These are phyloP conservation scores for Pythium scleroteichum DNA, from an alignment of 352 stramenopile genomes.

Conservation along the genomic window DNA sequence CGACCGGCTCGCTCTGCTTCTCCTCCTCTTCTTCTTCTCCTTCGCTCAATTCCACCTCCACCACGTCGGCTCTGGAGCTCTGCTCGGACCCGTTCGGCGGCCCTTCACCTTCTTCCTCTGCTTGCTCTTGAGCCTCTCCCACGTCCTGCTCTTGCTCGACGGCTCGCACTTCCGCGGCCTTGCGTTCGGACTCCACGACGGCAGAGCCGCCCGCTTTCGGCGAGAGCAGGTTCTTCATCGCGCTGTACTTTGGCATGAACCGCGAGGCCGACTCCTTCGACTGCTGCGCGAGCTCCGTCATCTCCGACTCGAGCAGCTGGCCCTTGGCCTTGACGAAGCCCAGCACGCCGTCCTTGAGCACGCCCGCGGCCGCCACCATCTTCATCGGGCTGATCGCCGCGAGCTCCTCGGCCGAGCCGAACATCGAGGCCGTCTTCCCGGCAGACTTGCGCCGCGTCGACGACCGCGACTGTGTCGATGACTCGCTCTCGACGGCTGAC, in stretches of 20 bases:
- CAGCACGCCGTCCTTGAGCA: slow-evolving; percentile 32
- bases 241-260: slow-evolving; percentile 38
- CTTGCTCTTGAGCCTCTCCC: not conserved
- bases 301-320: slow-evolving; percentile 40
- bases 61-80: not conserved
- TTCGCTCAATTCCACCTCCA: not conserved
- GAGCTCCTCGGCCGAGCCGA: slow-evolving; percentile 19
- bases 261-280: slow-evolving; percentile 42
- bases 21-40: not conserved
- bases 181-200: not conserved
- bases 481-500: not conserved
- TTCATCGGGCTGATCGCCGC: slow-evolving; percentile 22
- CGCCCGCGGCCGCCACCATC: slow-evolving; percentile 33
- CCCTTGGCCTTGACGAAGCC: slow-evolving; percentile 45
- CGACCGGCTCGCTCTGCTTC: not conserved
- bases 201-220: slow-evolving; percentile 5
- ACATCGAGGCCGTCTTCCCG: not conserved
- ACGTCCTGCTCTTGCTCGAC: slow-evolving; percentile 5
- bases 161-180: slow-evolving; percentile 8
- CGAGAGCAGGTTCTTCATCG: slow-evolving; percentile 36
- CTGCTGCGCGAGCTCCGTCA: slow-evolving; percentile 35
- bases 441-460: slow-evolving; percentile 2
- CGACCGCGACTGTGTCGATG: not conserved
- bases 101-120: not conserved
- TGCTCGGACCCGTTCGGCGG: not conserved